These are phyloP conservation scores for Thielaviopsis euricoi DNA, from an alignment of 2,329 filamentous ascomycete genomes.

Conservation along the genomic window DNA sequence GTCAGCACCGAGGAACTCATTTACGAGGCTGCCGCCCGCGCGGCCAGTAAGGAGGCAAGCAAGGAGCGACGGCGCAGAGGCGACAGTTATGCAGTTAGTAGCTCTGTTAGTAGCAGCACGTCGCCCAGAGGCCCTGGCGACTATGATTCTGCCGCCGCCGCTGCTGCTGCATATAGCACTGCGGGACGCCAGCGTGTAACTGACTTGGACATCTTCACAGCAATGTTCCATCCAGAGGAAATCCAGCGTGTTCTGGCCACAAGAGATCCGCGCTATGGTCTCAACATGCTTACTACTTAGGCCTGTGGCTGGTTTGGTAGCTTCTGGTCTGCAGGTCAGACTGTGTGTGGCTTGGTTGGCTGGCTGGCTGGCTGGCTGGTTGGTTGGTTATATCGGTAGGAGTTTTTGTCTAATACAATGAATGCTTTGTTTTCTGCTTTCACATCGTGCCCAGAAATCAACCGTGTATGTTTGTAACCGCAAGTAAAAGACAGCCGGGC, in stretches of 20 bases:
- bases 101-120: too few relatives aligned
- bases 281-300: slow-evolving; percentile 29
- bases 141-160: slow-evolving; percentile 15
- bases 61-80: slow-evolving; percentile 10
- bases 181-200: slow-evolving; percentile 11
- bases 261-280: slow-evolving; percentile 37
- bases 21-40: slow-evolving; percentile 22
- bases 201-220: slow-evolving; percentile 37
- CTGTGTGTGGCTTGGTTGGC: too few relatives aligned
- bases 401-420: too few relatives aligned
- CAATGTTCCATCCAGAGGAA: slow-evolving; percentile 33
- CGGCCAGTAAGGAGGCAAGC: slow-evolving; percentile 33
- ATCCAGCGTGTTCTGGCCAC: slow-evolving; percentile 32
- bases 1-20: slow-evolving; percentile 36
- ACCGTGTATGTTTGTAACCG: too few relatives aligned
- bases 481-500: too few relatives aligned
- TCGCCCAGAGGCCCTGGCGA: slow-evolving; percentile 16
- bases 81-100: slow-evolving; percentile 17
- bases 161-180: slow-evolving; percentile 1
- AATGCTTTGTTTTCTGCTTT: too few relatives aligned
- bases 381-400: background rate
- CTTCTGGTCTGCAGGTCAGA: background rate
- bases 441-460: too few relatives aligned
- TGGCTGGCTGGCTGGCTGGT: too few relatives aligned
- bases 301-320: background rate